A percentile compares a stretch with the other conserved stretches of the same genome.
Evolutionary conservation across 352 stramenopile species (phyloP).

Genomic region (Blastocystis sp.): DNA sequence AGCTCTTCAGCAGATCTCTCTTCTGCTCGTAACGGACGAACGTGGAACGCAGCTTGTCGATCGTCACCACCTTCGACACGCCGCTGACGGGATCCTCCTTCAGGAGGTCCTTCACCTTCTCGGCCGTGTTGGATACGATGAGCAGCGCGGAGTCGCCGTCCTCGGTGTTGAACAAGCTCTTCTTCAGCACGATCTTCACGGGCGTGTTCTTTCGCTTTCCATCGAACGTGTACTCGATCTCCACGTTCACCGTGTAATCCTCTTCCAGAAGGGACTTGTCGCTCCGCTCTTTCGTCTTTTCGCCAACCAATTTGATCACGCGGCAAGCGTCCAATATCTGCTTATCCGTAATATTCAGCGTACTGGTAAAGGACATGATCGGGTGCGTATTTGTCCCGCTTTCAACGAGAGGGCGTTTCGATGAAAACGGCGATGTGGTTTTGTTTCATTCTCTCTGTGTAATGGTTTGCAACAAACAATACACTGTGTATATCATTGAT

Average conservation of each 20-base stretch:
- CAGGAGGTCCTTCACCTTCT: not conserved
- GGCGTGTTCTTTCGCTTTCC: conserved; percentile 24
- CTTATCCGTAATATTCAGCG: not conserved
- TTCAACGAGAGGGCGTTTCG: not conserved
- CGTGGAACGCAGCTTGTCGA: conserved; percentile 13
- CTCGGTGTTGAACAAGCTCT: conserved; percentile 6
- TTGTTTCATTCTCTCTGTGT: not conserved
- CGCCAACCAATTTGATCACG: not conserved
- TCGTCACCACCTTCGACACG: conserved; percentile 30
- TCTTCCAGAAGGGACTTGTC: not conserved
- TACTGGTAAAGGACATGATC: not conserved
- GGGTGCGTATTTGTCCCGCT: not conserved
- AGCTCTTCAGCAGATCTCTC: conserved; percentile 31
- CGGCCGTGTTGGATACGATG: conserved; percentile 16
- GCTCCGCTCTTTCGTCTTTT: conserved; percentile 2
- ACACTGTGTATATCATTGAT: not conserved
- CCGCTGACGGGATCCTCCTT: conserved; percentile 5
- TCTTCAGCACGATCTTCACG: not conserved
- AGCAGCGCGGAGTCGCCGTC: conserved; percentile 44
- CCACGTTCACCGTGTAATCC: not conserved
- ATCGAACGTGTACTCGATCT: not conserved
- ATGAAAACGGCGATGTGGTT: conserved; percentile 21
- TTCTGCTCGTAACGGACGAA: conserved; percentile 25
- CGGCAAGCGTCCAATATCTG: conserved; percentile 14
- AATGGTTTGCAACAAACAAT: not conserved